A percentile compares a stretch with the other conserved stretches of the same genome.
Evolutionary conservation across 192 early-diverging fungal genomes (phyloP).

Genomic region (Funneliformis mosseae): DNA sequence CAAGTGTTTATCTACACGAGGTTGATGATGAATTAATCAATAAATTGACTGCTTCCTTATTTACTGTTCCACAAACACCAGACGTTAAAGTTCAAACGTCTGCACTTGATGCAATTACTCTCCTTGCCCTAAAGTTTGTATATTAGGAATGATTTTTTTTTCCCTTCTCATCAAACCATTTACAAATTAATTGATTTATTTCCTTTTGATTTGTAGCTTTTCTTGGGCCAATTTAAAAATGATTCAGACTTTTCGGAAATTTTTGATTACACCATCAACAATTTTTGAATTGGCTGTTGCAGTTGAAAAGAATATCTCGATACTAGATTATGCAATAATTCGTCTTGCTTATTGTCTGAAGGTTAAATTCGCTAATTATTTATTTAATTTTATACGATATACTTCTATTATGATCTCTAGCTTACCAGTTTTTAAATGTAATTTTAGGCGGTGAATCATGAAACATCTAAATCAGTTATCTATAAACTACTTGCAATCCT

Average conservation of each 20-base stretch:
- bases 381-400: constrained; percentile 36
- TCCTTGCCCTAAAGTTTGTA: constrained; percentile 49
- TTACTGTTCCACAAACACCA: constrained; percentile 32
- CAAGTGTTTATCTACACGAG: constrained; percentile 31
- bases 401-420: constrained; percentile 34
- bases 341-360: constrained; percentile 55
- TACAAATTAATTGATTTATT: not conserved
- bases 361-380: constrained; percentile 39
- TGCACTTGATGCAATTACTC: constrained; percentile 45
- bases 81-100: constrained; percentile 38
- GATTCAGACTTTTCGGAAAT: constrained; percentile 51
- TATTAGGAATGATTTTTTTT: not conserved
- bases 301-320: constrained; percentile 30
- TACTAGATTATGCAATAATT: constrained; percentile 52
- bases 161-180: not conserved
- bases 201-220: constrained; percentile 32
- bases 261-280: constrained; percentile 54
- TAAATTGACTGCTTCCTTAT: constrained; percentile 28
- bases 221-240: constrained; percentile 41
- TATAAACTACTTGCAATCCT: constrained; percentile 3
- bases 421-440: constrained; percentile 24
- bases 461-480: constrained; percentile 16
- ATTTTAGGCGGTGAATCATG: constrained; percentile 19
- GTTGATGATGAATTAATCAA: constrained; percentile 34
- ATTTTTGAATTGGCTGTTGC: constrained; percentile 52